These are phyloP conservation scores for Cladophialophora immunda DNA, from an alignment of 2,329 filamentous ascomycete species.

Conservation along the genomic window DNA sequence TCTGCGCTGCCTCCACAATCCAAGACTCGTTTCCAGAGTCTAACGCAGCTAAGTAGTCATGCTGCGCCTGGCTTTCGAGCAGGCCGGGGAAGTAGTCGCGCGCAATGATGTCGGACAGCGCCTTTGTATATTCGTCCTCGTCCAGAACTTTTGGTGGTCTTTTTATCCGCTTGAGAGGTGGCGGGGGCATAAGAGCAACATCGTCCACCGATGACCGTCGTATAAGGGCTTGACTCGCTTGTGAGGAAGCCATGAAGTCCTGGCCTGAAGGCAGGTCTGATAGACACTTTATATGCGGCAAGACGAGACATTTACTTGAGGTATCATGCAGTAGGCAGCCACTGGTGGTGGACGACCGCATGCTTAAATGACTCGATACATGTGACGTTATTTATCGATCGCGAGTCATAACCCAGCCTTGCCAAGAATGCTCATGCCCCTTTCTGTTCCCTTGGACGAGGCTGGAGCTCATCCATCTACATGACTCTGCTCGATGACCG, in stretches of 20 bases:
- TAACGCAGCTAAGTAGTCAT: constrained; percentile 90
- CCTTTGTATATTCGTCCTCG: constrained; percentile 91
- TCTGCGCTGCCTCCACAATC: constrained; percentile 82
- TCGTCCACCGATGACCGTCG: constrained; percentile 28
- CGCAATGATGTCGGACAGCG: constrained; percentile 91
- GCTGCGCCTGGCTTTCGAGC: constrained; percentile 82
- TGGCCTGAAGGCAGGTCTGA: background rate
- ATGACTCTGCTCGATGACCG: background rate
- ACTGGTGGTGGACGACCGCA: too few relatives aligned
- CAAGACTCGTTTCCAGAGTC: constrained; percentile 85
- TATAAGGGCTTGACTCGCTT: constrained; percentile 29
- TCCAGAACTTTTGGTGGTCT: constrained; percentile 86
- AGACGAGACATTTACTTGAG: background rate
- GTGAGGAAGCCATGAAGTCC: constrained; percentile 21
- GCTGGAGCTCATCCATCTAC: background rate
- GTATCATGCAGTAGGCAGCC: constrained; percentile 14
- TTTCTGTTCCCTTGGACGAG: background rate
- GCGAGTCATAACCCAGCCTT: constrained; percentile 18
- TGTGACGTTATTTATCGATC: background rate
- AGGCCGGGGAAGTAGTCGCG: constrained; percentile 97
- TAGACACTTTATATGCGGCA: background rate
- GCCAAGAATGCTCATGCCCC: background rate
- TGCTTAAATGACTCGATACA: background rate
- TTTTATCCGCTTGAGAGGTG: constrained; percentile 86
- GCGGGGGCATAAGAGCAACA: constrained; percentile 84